Percentiles rank a stretch among this genome's conserved stretches.
Evolutionary conservation across 2,329 filamentous ascomycete species (phyloP).

Genomic region (Colletotrichum caudatum): DNA sequence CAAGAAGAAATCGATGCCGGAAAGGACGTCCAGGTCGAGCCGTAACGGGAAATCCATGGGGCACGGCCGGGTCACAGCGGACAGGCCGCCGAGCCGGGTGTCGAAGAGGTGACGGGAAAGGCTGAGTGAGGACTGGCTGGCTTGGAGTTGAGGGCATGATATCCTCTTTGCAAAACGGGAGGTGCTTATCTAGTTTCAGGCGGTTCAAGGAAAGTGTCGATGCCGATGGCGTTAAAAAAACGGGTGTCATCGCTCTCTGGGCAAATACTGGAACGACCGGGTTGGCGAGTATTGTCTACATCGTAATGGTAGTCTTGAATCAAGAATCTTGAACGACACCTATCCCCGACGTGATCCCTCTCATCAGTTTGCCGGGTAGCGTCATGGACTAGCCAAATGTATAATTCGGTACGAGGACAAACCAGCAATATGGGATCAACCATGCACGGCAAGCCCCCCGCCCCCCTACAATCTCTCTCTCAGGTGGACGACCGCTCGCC

Average conservation of each 20-base stretch:
- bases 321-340: neutral
- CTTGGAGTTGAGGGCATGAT: neutral
- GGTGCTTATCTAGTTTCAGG: neutral
- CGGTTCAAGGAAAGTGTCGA: neutral
- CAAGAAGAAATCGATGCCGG: constrained; percentile 47
- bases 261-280: neutral
- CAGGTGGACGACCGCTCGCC: neutral
- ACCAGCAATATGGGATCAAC: too few relatives aligned
- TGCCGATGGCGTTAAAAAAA: neutral
- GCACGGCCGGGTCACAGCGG: constrained; percentile 51
- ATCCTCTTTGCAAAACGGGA: neutral
- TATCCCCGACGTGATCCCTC: too few relatives aligned
- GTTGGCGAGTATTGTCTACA: constrained; percentile 16
- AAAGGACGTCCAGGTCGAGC: constrained; percentile 45
- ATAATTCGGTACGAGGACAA: neutral
- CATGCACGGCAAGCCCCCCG: neutral
- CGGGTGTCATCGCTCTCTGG: constrained; percentile 3
- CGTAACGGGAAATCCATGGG: constrained; percentile 45
- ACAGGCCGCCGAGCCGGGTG: constrained; percentile 52
- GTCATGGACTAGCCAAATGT: neutral
- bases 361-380: too few relatives aligned
- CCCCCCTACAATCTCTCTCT: neutral
- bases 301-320: constrained; percentile 26
- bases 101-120: constrained; percentile 31
- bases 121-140: neutral